Base-by-base conservation (phyloP, 805 yeast genomes). In the Lipomyces yamadae region DNA sequence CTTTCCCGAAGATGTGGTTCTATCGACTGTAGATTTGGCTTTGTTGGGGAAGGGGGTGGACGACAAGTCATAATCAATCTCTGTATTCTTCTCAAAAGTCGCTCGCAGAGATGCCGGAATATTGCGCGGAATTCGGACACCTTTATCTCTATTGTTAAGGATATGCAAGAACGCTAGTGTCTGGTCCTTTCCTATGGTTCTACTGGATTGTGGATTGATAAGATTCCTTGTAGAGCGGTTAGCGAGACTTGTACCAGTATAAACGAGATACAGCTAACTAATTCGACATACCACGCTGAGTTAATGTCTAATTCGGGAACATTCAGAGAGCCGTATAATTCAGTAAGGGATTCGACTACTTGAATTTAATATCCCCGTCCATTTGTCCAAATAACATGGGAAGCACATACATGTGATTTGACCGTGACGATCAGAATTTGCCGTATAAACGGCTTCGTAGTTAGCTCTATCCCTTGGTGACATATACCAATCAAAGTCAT, bases 401-500 rank as follows among this genome's bases (percentile, higher is more conserved):
- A 48, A 30, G 13, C n/a, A 62, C 72, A 55, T 52, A 70, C 70
- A 94, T 45, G 88, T 82, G 55, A 92, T 87, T 67, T 96, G 82
- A 8, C 98, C 98, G 70, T 85, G 88, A 42, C 83, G 80, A 79
- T 94, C 98, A 61, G 90, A 80, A 62, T 91, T 87, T 34, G 89
- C 83, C 50, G 87, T 81, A 76, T 92, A 90, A 42, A 95, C 86
- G 39, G 89, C 82, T 74, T 91, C 94, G 78, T 95, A 95, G 15
- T 89, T 85, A 1, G 85, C 72, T 74, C 88, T 86, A 74, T 95
- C 98, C 8, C 87, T 84, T 30, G 98, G 98, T 3, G 97, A 87
- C 71, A 95, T 92, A 79, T 95, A 95, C 99, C 99, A 95, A 76
- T 93, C 97, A 75, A 95, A 91, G 73, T 88, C 91, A 50, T 86